Evolutionary conservation across 305 asterid genomes (phyloP), one percentile per base, ranked within the genome.

Genomic region (Solanum chacoense): DNA sequence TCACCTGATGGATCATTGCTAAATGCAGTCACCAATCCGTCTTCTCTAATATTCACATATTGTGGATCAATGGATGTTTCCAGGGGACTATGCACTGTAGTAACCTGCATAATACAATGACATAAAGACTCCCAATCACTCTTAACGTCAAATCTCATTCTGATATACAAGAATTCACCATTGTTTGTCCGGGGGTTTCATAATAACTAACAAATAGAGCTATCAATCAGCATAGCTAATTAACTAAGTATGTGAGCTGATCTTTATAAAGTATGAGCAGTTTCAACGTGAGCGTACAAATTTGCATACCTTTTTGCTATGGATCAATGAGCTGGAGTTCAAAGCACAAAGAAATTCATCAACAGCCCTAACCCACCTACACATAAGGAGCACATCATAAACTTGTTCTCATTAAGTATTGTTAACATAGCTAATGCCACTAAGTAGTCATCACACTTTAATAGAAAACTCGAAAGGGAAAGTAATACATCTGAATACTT

Each of bases 341-440:
- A 97, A 91, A 89, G 92, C 94, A 86, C 90, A 85, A 86, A 94
- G 91, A 92, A 94, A 97, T 89, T 97, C 99, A 83, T 95, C 97
- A 73, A 96, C 95, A 31, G 99, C 99, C 90, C 98, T 97, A 83
- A 96, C 99, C 99, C 99, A 97, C 99, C 99, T 96, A 89, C 90
- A 92, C 73, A 75, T 5, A 73, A 32, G 85, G 37, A 84, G 72
- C 74, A 84, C 42, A 84, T 20, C 31, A 20, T 55, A 31, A 55
- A 55, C 87, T 55, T 55, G 74, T 84, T 84, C 87, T 31, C 87
- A 55, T 22, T 11, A 6, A 11, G 73, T 83, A 31, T 20, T 20
- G 45, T 31, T 55, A 69, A 31, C 87, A 55, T 84, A 50, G n/a
- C 74, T 55, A 4, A 84, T 50, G 45, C 45, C 24, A 55, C 74